These are phyloP conservation scores for Fusarium newnesense DNA, from an alignment of 2,329 filamentous ascomycete species.

Conservation along the genomic window DNA sequence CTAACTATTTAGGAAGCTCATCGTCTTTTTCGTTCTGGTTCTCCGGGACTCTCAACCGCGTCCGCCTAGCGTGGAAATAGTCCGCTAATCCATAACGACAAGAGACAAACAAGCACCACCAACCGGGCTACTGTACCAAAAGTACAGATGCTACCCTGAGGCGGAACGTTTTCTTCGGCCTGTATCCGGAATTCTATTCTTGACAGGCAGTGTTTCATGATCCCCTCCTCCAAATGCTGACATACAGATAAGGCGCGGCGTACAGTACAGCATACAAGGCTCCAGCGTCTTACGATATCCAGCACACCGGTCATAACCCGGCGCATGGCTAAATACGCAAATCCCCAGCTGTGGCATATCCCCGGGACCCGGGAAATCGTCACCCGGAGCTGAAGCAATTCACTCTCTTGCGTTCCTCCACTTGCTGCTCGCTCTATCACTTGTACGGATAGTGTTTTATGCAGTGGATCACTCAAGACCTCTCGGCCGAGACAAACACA, in stretches of 20 bases:
- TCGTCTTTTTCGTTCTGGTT: constrained; percentile 22
- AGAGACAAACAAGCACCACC: constrained; percentile 9
- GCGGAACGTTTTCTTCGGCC: constrained; percentile 2
- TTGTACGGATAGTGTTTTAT: not conserved
- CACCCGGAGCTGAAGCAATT: constrained; percentile 10
- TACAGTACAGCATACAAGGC: not conserved
- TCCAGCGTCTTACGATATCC: constrained; percentile 5
- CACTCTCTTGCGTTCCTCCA: not conserved
- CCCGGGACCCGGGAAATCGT: constrained; percentile 21
- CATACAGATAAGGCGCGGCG: not conserved
- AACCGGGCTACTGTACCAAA: not conserved
- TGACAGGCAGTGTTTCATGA: not conserved
- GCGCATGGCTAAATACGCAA: constrained; percentile 1
- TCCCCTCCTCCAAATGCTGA: not conserved
- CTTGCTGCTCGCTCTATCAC: constrained; percentile 3
- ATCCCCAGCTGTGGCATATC: constrained; percentile 13
- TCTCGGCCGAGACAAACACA: constrained; percentile 13
- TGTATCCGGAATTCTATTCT: not conserved
- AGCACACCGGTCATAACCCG: not conserved
- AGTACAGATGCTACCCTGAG: constrained; percentile 1
- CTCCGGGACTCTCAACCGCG: constrained; percentile 29
- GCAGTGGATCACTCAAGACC: not conserved
- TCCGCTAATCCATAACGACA: constrained; percentile 18
- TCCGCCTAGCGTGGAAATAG: constrained; percentile 33
- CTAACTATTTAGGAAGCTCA: constrained; percentile 10